These are phyloP conservation scores for Sugiyamaella lignohabitans DNA, from an alignment of 805 yeast species.

Conservation along the genomic window DNA sequence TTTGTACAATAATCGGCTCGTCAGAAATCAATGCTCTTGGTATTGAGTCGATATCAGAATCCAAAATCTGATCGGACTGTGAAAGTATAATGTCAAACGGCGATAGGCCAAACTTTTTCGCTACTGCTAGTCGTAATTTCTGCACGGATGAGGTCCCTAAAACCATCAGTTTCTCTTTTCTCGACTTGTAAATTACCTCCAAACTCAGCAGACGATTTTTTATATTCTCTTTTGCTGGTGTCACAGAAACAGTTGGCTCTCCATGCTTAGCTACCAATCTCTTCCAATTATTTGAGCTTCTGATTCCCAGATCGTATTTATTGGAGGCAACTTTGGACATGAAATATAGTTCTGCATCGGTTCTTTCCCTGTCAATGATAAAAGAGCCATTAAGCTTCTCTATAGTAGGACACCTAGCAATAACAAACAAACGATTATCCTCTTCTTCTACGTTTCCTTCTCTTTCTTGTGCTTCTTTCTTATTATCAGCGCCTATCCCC, in stretches of 20 bases:
- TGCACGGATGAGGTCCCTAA: slow-evolving; percentile 32
- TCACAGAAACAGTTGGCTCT: slow-evolving; percentile 12
- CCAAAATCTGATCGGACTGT: neutral
- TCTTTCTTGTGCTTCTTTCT: too few relatives aligned
- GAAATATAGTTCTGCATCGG: slow-evolving; percentile 64
- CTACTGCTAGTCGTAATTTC: slow-evolving; percentile 33
- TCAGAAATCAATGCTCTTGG: neutral
- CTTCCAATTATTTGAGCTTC: slow-evolving; percentile 14
- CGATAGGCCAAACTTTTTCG: slow-evolving; percentile 12
- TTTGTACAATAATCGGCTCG: neutral
- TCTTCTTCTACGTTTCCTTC: slow-evolving; percentile 16
- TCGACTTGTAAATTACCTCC: slow-evolving; percentile 13
- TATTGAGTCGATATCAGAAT: neutral
- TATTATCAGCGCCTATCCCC: too few relatives aligned
- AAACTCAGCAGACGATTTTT: slow-evolving; percentile 19
- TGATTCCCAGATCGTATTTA: slow-evolving; percentile 15
- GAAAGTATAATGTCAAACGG: slow-evolving; percentile 10
- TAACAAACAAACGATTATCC: slow-evolving; percentile 26
- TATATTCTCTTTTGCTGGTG: slow-evolving; percentile 10
- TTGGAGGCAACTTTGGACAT: slow-evolving; percentile 41
- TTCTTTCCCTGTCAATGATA: slow-evolving; percentile 42
- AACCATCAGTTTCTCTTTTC: slow-evolving; percentile 17
- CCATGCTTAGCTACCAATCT: slow-evolving; percentile 29
- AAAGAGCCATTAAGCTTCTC: slow-evolving; percentile 51
- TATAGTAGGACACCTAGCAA: slow-evolving; percentile 42